These are phyloP conservation scores for Ramularia endophylla DNA, from an alignment of 2,329 filamentous ascomycete species.

Conservation along the genomic window DNA sequence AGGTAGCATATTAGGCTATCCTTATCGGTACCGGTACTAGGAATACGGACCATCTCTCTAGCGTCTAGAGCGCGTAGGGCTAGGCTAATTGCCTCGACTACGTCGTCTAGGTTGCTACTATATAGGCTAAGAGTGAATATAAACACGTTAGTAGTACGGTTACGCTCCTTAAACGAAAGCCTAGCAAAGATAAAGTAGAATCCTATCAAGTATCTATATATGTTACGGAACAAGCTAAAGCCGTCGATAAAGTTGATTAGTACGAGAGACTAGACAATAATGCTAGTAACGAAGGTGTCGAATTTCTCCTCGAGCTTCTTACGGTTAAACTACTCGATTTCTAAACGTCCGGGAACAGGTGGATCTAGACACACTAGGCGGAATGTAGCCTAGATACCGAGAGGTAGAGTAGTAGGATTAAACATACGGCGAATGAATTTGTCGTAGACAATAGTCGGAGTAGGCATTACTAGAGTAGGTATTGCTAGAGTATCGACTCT, in stretches of 20 bases:
- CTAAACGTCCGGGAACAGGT: neutral
- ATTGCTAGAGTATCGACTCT: neutral
- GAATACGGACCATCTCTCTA: neutral
- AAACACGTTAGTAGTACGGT: too few species aligned
- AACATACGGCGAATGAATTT: neutral
- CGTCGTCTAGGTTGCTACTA: too few species aligned
- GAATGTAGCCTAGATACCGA: too few species aligned
- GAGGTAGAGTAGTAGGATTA: neutral
- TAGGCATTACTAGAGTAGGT: too few species aligned
- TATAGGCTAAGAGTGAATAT: too few species aligned
- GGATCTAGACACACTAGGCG: neutral
- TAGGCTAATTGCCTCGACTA: too few species aligned
- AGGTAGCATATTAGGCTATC: neutral
- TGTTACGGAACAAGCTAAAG: too few species aligned
- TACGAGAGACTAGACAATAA: neutral
- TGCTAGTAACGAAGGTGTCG: neutral
- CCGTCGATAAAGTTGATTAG: slow-evolving; percentile 2
- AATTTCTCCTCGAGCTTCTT: neutral
- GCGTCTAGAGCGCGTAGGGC: neutral
- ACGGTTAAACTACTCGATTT: slow-evolving; percentile 1
- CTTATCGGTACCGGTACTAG: neutral
- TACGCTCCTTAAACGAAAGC: neutral
- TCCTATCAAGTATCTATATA: slow-evolving; percentile 1
- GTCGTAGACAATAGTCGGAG: neutral
- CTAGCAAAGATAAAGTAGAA: slow-evolving; percentile 2